Base-by-base conservation (phyloP, 2,329 filamentous ascomycete species). In the Tothia fuscella region DNA sequence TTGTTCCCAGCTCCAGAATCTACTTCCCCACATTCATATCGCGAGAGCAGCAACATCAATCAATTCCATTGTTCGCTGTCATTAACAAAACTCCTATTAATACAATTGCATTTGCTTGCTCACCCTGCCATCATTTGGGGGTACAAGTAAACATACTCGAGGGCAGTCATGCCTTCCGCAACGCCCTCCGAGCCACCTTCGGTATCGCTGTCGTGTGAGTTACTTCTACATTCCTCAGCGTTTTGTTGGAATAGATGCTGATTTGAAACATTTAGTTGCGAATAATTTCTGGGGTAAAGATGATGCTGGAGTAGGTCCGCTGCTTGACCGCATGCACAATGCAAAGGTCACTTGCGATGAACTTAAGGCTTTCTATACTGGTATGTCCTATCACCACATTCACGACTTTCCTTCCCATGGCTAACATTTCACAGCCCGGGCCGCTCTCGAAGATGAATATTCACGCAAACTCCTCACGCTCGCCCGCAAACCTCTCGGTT, bases 231-330 rank as follows among this genome's bases (percentile, higher is more conserved):
- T 29, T 9, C 26, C 14, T n/a, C n/a, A n/a, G 26, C 9, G 26
- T 29, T 14, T 29, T 29, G 26, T 29, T 9, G 26, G 13, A 20
- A 33, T 33, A 6, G 17, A 17, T 43, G 7, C 12, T 14, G 10
- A 42, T 7, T 6, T 10, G 25, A n/a, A n/a, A n/a, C n/a, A n/a
- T n/a, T n/a, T 50, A 88, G 88, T 98, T 67, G 89, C 91, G 55
- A 98, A 98, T 68, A 98, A 98, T 61, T 98, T 98, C 64, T 98
- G 91, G 91, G 91, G 91, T 49, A 96, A 93, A 70, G 89, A 96
- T 61, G 91, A 98, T 70, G 91, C 89, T 39, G 93, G 91, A 58
- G 88, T 98, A 56, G 72, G 73, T 34, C 93, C 91, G 45, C 76
- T 98, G 56, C 73, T 98, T 22, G 85, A 89, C 60, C 89, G 91